These are phyloP conservation scores for Trichophyton benhamiae DNA, from an alignment of 2,329 filamentous ascomycete genomes.

Conservation along the genomic window DNA sequence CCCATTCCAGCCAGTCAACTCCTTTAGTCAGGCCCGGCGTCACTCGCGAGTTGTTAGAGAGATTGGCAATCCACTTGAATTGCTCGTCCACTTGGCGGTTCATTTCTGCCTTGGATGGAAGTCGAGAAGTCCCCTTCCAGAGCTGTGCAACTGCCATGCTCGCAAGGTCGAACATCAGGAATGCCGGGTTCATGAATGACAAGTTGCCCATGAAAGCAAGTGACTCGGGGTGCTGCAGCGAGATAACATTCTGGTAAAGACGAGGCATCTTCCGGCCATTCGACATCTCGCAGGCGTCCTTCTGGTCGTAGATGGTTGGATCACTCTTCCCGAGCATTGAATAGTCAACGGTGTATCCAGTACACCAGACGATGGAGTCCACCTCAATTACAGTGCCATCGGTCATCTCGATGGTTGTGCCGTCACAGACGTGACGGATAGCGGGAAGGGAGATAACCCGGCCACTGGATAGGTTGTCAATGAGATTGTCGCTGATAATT, in stretches of 20 bases:
- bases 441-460: not conserved
- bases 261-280: constrained; percentile 14
- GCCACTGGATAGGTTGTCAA: not conserved
- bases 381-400: not conserved
- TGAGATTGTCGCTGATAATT: not conserved
- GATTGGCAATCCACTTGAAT: constrained; percentile 10
- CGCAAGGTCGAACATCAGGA: constrained; percentile 20
- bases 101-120: constrained; percentile 21
- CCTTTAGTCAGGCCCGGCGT: constrained; percentile 11
- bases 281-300: not conserved
- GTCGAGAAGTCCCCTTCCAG: constrained; percentile 19
- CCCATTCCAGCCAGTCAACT: constrained; percentile 18
- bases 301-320: not conserved
- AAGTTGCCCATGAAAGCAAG: constrained; percentile 23
- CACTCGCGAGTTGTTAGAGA: constrained; percentile 12
- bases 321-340: not conserved
- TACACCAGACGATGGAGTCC: constrained; percentile 3
- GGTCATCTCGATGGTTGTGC: not conserved
- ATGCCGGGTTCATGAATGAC: constrained; percentile 16
- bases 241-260: constrained; percentile 25
- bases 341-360: not conserved
- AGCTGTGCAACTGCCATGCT: constrained; percentile 22
- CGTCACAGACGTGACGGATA: not conserved
- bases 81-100: constrained; percentile 11
- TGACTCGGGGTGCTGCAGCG: constrained; percentile 19